Evolutionary conservation across 2,329 filamentous ascomycete genomes (phyloP), one percentile per base, ranked within the genome.

Genomic region (Monilinia fructicola): DNA sequence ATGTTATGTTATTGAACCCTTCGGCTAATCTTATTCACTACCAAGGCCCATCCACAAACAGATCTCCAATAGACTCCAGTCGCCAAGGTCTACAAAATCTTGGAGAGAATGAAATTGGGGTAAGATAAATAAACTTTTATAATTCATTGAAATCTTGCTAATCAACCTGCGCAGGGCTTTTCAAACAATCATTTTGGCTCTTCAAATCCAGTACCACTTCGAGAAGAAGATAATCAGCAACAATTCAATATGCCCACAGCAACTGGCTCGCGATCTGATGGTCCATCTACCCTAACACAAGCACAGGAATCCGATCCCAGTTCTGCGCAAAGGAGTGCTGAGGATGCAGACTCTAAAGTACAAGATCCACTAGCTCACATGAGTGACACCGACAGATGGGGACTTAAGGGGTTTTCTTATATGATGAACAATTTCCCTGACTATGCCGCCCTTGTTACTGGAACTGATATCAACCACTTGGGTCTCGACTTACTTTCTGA

Each of bases 381-480:
- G 86, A 77, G 83, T n/a, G 81, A 84, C 4, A 82, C 81, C 50
- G 87, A 90, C 72, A 87, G 84, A 74, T 90, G 83, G 81, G 87
- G 87, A 5, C 79, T 89, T 58, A 89, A 89, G 74, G 87, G 87
- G 12, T 78, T 89, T 67, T 81, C 76, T 35, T 69, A 83, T 66
- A 84, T 85, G 42, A 77, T 89, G 76, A 88, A 89, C 81, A 86
- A 85, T 76, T 87, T 84, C 69, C 83, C 85, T 18, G 85, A 88
- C 70, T 89, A 87, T 75, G 85, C 84, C 63, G 83, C 85, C 4
- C 81, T 87, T 73, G 80, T 88, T 14, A 81, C 82, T 54, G 87
- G 87, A 4, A 81, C 88, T 71, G 86, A 89, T 69, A 83, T 87
- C 14, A 79, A 76, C 54, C 78, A 80, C 12, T 78, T 89, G 48